Conservation (phyloP, 129 eudicot genomes). For the Mikania micrantha region DNA sequence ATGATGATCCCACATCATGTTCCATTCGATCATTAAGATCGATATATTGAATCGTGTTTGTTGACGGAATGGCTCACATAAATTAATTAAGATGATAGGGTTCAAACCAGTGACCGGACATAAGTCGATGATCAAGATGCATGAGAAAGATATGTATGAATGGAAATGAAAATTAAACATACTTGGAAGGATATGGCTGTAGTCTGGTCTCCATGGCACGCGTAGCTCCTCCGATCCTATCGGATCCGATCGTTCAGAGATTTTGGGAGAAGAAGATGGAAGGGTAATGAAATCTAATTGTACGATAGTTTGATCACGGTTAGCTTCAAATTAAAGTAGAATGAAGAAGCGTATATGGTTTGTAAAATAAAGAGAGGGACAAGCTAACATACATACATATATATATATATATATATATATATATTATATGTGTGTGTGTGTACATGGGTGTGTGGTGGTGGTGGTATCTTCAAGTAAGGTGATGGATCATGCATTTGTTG, state of each 20-base stretch:
- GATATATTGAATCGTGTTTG: not conserved
- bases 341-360: not conserved
- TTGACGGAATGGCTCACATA: not conserved
- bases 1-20: too few relatives aligned
- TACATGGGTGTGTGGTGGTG: not conserved
- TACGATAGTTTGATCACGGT: too few relatives aligned
- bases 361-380: constrained; percentile 15
- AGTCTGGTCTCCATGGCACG: constrained; percentile 11
- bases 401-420: too few relatives aligned
- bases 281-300: not conserved
- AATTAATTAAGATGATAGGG: not conserved
- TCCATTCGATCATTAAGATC: too few relatives aligned
- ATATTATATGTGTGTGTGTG: too few relatives aligned
- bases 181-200: constrained; percentile 32
- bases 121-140: not conserved
- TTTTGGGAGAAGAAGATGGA: not conserved
- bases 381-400: constrained; percentile 10
- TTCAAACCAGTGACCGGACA: not conserved
- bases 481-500: too few relatives aligned
- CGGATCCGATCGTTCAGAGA: not conserved
- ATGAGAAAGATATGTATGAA: not conserved
- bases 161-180: not conserved
- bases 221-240: not conserved
- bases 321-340: too few relatives aligned
- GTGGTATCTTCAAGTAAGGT: constrained; percentile 20